These are phyloP conservation scores for Trypanosoma vivax DNA, from an alignment of 208 protist genomes.

Conservation along the genomic window DNA sequence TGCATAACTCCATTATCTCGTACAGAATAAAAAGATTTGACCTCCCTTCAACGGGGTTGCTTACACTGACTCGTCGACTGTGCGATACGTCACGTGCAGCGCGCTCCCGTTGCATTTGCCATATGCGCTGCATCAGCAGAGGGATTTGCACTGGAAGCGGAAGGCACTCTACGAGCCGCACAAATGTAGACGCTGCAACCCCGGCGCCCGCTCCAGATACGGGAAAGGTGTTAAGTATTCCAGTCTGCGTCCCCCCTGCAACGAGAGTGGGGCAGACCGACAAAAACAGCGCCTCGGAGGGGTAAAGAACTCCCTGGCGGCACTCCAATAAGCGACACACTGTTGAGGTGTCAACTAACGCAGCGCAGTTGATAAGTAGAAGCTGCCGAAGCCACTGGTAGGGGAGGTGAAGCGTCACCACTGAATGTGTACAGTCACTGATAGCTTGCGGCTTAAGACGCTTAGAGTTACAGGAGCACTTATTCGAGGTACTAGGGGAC, in stretches of 20 bases:
- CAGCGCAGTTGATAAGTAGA: constrained; percentile 17
- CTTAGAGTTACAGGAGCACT: background rate
- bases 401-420: background rate
- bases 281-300: constrained; percentile 8
- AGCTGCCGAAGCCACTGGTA: constrained; percentile 13
- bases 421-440: background rate
- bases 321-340: background rate
- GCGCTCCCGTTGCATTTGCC: constrained; percentile 1
- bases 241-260: constrained; percentile 5
- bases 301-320: background rate
- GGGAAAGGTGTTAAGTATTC: background rate
- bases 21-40: constrained; percentile 3
- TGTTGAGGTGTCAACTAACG: constrained; percentile 7
- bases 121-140: constrained; percentile 9
- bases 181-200: background rate
- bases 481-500: background rate
- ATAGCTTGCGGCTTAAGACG: background rate
- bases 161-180: background rate
- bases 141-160: constrained; percentile 17
- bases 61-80: no score
- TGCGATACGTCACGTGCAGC: no score
- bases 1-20: constrained; percentile 14
- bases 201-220: background rate
- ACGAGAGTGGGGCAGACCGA: constrained; percentile 10
- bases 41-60: no score